Percentiles rank a stretch among this genome's conserved stretches.
phyloP scores from a whole-genome alignment of 139 green algal species.

The Pleodorina starrii region DNA sequence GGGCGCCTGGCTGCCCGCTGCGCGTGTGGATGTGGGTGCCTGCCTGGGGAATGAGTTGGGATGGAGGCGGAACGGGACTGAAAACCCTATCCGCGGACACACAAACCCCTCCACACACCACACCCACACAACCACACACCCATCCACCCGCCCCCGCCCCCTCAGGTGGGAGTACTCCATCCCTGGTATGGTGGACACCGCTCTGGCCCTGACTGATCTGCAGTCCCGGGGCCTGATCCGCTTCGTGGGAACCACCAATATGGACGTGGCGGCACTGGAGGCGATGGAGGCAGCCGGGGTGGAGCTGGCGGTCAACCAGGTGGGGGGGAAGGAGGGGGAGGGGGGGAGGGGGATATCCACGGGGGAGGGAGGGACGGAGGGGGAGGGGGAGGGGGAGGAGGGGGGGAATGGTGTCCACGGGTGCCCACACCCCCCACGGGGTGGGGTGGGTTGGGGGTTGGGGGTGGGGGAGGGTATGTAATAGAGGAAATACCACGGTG shows the following conservation, averaged over 20 bases:
- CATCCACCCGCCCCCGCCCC: not conserved
- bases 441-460: too few species aligned
- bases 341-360: not conserved
- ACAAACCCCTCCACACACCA: too few species aligned
- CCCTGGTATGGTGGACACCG: conserved; percentile 71
- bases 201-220: conserved; percentile 68
- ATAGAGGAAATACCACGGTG: too few species aligned
- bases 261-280: conserved; percentile 69
- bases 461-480: too few species aligned
- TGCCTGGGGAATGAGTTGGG: too few species aligned
- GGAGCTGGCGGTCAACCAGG: conserved; percentile 69
- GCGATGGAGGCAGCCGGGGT: conserved; percentile 76
- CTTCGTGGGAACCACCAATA: conserved; percentile 79
- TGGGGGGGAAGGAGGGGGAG: conserved; percentile 6
- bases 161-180: conserved; percentile 70
- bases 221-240: conserved; percentile 60
- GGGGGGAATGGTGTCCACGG: not conserved
- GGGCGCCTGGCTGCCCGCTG: too few species aligned
- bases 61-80: too few species aligned
- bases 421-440: too few species aligned
- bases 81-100: too few species aligned
- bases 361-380: not conserved
- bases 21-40: too few species aligned
- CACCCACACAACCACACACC: not conserved
- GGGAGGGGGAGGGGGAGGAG: not conserved